These are phyloP conservation scores for Cornus florida DNA, from an alignment of 148 eudicot genomes.

Conservation along the genomic window DNA sequence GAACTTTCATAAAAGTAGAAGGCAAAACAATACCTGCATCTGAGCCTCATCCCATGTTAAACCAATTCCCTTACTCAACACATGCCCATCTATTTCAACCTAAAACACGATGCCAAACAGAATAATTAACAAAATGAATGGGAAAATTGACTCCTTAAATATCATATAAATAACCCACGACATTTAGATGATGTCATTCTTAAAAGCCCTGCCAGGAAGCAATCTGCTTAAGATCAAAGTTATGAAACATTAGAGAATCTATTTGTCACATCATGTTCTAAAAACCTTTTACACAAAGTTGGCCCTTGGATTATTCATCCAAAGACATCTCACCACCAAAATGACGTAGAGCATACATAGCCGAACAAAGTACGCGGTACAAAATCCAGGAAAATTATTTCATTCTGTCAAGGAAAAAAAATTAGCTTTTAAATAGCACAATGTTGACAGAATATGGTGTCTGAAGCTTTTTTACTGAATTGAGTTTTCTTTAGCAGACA, in stretches of 20 bases:
- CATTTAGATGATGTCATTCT: neutral
- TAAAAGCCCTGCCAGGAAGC: neutral
- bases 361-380: neutral
- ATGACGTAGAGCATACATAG: neutral
- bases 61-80: slow-evolving; percentile 71
- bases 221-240: neutral
- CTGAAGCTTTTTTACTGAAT: neutral
- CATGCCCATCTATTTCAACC: slow-evolving; percentile 89
- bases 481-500: neutral
- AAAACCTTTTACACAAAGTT: neutral
- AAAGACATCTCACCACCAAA: neutral
- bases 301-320: neutral
- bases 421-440: neutral
- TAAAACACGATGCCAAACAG: slow-evolving; percentile 21
- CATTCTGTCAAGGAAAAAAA: neutral
- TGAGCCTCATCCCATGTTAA: slow-evolving; percentile 84
- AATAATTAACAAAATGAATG: neutral
- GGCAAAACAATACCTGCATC: slow-evolving; percentile 47
- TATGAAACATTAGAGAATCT: neutral
- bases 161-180: neutral
- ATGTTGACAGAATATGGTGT: neutral
- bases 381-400: neutral
- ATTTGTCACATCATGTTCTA: neutral
- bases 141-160: neutral
- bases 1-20: neutral